A percentile compares a stretch with the other conserved stretches of the same genome.
Conservation (phyloP, 805 yeast species). For the Ogataea parapolymorpha region DNA sequence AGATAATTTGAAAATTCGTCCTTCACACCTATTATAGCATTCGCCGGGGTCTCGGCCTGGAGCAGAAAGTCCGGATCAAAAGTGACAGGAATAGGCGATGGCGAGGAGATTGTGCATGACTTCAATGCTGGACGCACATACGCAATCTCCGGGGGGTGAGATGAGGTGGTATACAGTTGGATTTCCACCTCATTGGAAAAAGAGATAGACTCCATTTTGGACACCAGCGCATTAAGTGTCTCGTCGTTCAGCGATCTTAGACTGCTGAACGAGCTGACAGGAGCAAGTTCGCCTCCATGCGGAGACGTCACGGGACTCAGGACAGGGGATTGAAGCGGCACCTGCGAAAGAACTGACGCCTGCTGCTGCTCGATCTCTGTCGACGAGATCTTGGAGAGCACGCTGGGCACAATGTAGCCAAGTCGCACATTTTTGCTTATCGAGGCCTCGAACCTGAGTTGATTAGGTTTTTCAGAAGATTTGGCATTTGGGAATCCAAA, state of each 20-base stretch:
- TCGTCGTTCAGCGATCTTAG: constrained; percentile 2
- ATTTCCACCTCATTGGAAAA: constrained; percentile 16
- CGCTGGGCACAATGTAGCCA: constrained; percentile 19
- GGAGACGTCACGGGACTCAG: constrained; percentile 15
- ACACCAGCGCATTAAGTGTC: background rate
- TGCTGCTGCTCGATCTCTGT: constrained; percentile 3
- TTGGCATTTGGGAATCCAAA: constrained; percentile 17
- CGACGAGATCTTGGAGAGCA: constrained; percentile 16
- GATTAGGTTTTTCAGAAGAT: constrained; percentile 13
- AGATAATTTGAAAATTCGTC: constrained; percentile 14
- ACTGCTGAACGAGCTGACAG: constrained; percentile 13
- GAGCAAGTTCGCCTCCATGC: constrained; percentile 1
- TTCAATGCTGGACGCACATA: constrained; percentile 15
- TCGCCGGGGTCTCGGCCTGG: constrained; percentile 13
- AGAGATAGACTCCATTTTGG: constrained; percentile 6
- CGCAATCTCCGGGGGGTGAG: constrained; percentile 15
- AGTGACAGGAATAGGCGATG: constrained; percentile 19
- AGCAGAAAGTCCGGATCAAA: constrained; percentile 18
- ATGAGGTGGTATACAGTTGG: constrained; percentile 14
- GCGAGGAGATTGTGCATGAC: constrained; percentile 20
- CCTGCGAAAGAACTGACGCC: constrained; percentile 6
- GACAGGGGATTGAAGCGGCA: constrained; percentile 11
- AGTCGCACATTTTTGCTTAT: constrained; percentile 11
- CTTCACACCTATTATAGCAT: constrained; percentile 14
- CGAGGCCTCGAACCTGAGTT: constrained; percentile 4